These are phyloP conservation scores for Ceratocystis cubensis DNA, from an alignment of 2,329 filamentous ascomycete genomes.

Conservation along the genomic window DNA sequence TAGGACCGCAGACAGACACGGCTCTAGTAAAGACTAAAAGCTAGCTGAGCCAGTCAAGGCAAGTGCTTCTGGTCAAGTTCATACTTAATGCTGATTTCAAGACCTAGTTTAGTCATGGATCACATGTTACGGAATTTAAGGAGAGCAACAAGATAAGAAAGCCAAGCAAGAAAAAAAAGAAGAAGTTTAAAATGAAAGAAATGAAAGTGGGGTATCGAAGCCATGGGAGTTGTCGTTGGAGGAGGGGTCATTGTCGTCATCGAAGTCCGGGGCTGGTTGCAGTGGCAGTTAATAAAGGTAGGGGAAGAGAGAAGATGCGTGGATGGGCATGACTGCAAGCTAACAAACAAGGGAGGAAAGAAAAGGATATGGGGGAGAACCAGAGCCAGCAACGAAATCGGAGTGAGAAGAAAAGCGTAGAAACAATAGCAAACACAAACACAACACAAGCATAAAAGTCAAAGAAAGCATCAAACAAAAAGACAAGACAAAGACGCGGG, in stretches of 20 bases:
- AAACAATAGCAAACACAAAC: conserved; percentile 7
- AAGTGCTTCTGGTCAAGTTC: no score
- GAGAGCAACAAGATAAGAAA: not conserved
- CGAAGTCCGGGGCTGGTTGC: conserved; percentile 20
- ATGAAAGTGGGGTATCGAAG: conserved; percentile 22
- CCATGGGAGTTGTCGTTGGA: conserved; percentile 20
- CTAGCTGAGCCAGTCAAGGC: no score
- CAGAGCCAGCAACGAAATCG: conserved; percentile 8
- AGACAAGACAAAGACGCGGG: conserved; percentile 13
- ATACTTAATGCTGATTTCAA: no score
- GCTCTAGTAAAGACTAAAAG: no score
- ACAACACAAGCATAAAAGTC: conserved; percentile 15
- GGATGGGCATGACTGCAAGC: not conserved
- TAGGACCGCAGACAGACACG: no score
- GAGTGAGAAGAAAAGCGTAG: conserved; percentile 3
- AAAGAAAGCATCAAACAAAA: conserved; percentile 15
- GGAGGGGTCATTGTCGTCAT: conserved; percentile 19
- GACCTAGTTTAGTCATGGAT: no score
- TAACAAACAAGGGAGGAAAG: not conserved
- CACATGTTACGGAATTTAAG: no score
- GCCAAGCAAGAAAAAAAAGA: conserved; percentile 25
- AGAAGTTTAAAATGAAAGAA: conserved; percentile 20
- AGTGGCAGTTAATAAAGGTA: conserved; percentile 5
- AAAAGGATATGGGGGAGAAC: conserved; percentile 10
- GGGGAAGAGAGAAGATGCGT: not conserved